Evolutionary conservation across 495 filamentous ascomycete genomes (phyloP).

Genomic region (Rhypophila decipiens): DNA sequence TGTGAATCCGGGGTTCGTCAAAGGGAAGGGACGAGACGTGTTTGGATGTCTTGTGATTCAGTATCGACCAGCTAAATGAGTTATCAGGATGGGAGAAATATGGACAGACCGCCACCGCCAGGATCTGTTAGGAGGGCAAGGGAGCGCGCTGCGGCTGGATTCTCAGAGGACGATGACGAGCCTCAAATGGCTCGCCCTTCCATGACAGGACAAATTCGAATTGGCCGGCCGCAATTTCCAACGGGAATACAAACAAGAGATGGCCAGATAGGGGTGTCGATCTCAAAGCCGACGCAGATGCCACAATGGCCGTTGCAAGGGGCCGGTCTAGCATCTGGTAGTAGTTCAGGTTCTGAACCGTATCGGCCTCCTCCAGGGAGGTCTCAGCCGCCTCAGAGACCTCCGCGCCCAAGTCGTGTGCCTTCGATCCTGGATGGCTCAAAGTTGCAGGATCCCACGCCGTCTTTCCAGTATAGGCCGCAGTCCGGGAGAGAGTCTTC

Average conservation of each 20-base stretch:
- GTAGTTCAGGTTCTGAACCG: constrained; percentile 25
- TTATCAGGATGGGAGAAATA: constrained; percentile 42
- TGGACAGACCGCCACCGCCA: constrained; percentile 31
- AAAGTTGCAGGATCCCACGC: constrained; percentile 43
- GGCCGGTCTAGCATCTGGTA: constrained; percentile 32
- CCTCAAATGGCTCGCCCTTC: constrained; percentile 44
- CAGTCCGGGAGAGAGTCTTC: constrained; percentile 24
- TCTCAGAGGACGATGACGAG: constrained; percentile 33
- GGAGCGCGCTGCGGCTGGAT: constrained; percentile 31
- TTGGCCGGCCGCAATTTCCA: constrained; percentile 28
- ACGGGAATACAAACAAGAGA: constrained; percentile 31
- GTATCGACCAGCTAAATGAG: constrained; percentile 38
- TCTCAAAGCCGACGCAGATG: constrained; percentile 46
- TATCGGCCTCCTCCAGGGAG: constrained; percentile 45
- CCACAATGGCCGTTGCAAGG: constrained; percentile 50
- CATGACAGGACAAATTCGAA: constrained; percentile 28
- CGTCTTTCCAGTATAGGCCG: constrained; percentile 45
- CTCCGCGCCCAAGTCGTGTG: constrained; percentile 57
- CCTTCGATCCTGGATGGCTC: constrained; percentile 47
- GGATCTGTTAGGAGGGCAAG: constrained; percentile 44
- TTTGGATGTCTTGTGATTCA: constrained; percentile 19
- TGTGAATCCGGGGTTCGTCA: constrained; percentile 8
- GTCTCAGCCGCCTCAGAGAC: constrained; percentile 59
- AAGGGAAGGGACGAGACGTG: constrained; percentile 5
- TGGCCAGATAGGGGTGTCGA: constrained; percentile 41